phyloP scores from a whole-genome alignment of 2,329 filamentous ascomycete genomes.

The Colletotrichum sp. region DNA sequence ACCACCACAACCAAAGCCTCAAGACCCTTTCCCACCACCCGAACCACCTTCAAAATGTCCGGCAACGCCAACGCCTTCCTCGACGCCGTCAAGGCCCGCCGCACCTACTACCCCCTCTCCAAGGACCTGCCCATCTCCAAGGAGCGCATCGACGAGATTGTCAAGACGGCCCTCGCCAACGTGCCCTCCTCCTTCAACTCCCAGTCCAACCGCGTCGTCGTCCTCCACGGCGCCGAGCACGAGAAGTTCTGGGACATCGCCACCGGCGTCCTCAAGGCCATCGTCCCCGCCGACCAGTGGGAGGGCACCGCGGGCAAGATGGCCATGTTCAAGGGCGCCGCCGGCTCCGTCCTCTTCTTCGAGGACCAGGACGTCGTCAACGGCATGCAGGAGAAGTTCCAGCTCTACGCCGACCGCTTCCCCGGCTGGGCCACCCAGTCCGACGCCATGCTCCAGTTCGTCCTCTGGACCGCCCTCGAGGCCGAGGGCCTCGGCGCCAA shows the following conservation, averaged over 20 bases:
- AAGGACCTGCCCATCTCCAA: constrained; percentile 66
- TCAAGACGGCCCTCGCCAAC: constrained; percentile 68
- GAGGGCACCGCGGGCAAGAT: constrained; percentile 52
- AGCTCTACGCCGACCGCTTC: constrained; percentile 81
- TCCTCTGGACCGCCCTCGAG: constrained; percentile 82
- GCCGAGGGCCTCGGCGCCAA: constrained; percentile 85
- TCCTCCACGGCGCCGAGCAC: constrained; percentile 84
- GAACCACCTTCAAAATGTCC: constrained; percentile 17
- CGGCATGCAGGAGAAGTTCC: constrained; percentile 70
- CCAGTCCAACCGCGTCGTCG: constrained; percentile 78
- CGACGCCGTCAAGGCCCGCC: constrained; percentile 70
- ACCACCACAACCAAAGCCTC: neutral
- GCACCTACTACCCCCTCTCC: constrained; percentile 71
- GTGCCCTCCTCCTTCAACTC: constrained; percentile 88
- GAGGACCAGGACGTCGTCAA: constrained; percentile 75
- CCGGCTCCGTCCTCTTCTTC: constrained; percentile 89
- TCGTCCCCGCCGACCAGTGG: constrained; percentile 71
- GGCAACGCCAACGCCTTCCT: constrained; percentile 58
- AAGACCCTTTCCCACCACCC: constrained; percentile 3
- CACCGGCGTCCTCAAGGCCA: constrained; percentile 66
- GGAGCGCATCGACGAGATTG: constrained; percentile 68
- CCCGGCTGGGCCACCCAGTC: constrained; percentile 78
- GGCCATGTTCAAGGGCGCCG: constrained; percentile 69
- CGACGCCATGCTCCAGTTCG: constrained; percentile 82
- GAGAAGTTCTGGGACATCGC: constrained; percentile 85